Percentiles rank a stretch among this genome's conserved stretches.
These are phyloP conservation scores for Microbotryum saponariae DNA, from an alignment of 1,284 basidiomycete species.

Conservation along the genomic window DNA sequence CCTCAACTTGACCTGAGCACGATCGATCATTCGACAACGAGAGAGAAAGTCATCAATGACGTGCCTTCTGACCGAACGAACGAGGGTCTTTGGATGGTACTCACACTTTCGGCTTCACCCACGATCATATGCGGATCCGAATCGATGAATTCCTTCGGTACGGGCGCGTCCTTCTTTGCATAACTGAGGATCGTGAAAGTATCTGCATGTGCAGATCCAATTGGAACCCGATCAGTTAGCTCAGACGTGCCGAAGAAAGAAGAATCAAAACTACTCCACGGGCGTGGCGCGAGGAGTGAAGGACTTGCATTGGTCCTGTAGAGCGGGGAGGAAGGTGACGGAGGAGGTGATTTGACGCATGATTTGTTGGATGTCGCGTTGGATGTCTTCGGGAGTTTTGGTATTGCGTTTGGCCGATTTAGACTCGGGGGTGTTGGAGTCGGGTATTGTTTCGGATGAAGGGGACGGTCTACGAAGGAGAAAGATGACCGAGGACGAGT, in stretches of 20 bases:
- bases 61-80: constrained; percentile 9
- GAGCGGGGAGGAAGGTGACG: constrained; percentile 89
- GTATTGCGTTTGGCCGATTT: constrained; percentile 36
- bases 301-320: constrained; percentile 82
- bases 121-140: constrained; percentile 92
- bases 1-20: constrained; percentile 43
- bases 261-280: too few species aligned
- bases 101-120: constrained; percentile 92
- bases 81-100: constrained; percentile 21
- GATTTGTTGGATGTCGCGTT: constrained; percentile 94
- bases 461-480: constrained; percentile 14
- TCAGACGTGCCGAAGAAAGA: too few species aligned
- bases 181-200: constrained; percentile 89
- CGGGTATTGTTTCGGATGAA: background rate
- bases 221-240: too few species aligned
- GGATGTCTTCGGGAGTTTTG: constrained; percentile 77
- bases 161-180: constrained; percentile 70
- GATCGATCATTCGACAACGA: constrained; percentile 5
- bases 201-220: constrained; percentile 37
- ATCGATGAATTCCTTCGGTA: constrained; percentile 88
- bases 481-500: too few species aligned
- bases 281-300: too few species aligned
- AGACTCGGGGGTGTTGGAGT: constrained; percentile 11
- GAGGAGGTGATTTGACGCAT: constrained; percentile 97
- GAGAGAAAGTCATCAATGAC: constrained; percentile 8